Base-by-base conservation (phyloP, 495 filamentous ascomycete genomes). In the Penicillium manginii region DNA sequence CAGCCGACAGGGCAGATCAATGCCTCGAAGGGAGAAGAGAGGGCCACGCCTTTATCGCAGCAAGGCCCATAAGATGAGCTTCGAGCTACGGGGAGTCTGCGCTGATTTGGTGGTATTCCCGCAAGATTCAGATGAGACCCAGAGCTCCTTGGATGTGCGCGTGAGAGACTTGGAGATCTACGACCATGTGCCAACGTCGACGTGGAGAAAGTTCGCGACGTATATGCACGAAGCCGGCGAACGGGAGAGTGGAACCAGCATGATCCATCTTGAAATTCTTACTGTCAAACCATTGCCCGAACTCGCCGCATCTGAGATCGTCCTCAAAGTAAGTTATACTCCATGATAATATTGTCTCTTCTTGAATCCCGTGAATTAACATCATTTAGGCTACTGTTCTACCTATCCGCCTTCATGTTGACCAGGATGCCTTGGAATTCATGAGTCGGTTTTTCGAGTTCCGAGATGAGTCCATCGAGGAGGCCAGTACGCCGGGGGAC, bases 381-480 rank as follows among this genome's bases (percentile, higher is more conserved):
- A 8, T 55, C 3, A 51, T 57, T 39, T 56, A 88, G 84, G 91
- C 84, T 21, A 92, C 84, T 6, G 72, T 99, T 48, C 81, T 98
- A 31, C 96, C 96, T 14, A 79, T 99, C 5, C 85, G 96, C 18
- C 79, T 99, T 8, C 94, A 97, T 67, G 93, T 99, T 17, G 96
- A 99, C 65, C 96, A 99, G 75, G 96, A 99, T 75, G 93, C 96
- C 21, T 81, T 99, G 11, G 96, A 99, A 66, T 99, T 99, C 66
- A 88, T 98, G 70, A 96, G 91, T 4, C 83, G 94, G 2, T 99
- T 98, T 79, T 98, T 99, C 64, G 93, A 94, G 64, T 99, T 98
- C 80, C 91, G 94, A 64, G 93, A 97, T 69, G 90, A 92, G 35
- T 79, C 83, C 0, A 75, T 75, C 21, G 79, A 83, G 3, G 59